A percentile compares a stretch with the other conserved stretches of the same genome.
These are phyloP conservation scores for Pleurotus platypus DNA, from an alignment of 768 basidiomycete species.

Conservation along the genomic window DNA sequence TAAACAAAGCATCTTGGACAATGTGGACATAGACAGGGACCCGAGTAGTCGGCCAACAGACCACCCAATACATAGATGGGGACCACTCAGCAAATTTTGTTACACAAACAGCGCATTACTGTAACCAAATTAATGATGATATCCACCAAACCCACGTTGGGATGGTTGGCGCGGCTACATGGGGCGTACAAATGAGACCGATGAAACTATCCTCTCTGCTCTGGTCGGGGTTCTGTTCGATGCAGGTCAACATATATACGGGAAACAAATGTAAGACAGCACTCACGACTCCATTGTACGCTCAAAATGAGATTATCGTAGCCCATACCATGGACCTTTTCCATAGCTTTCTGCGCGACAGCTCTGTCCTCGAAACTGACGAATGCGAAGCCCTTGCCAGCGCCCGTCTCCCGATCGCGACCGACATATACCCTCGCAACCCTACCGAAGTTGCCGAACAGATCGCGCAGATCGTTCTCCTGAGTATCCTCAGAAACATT, in stretches of 20 bases:
- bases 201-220: slow-evolving; percentile 20
- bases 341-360: slow-evolving; percentile 82
- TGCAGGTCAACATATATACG: not conserved
- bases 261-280: slow-evolving; percentile 1
- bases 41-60: too few relatives aligned
- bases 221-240: slow-evolving; percentile 37
- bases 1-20: too few relatives aligned
- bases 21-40: too few relatives aligned
- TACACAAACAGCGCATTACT: too few relatives aligned
- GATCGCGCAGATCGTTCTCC: slow-evolving; percentile 89
- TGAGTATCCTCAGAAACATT: slow-evolving; percentile 95
- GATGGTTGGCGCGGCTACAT: not conserved
- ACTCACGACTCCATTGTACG: slow-evolving; percentile 62
- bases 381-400: slow-evolving; percentile 96
- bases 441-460: slow-evolving; percentile 84
- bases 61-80: too few relatives aligned
- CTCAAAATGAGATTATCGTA: slow-evolving; percentile 88
- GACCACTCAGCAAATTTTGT: too few relatives aligned
- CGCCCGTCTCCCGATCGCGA: slow-evolving; percentile 89
- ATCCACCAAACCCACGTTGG: too few relatives aligned
- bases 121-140: too few relatives aligned
- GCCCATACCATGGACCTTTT: slow-evolving; percentile 87
- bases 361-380: slow-evolving; percentile 88
- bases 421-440: slow-evolving; percentile 93
- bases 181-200: not conserved